Percentiles rank a stretch among this genome's conserved stretches.
Conservation (phyloP, 192 early-diverging fungal genomes). For the Umbelopsis sp. region DNA sequence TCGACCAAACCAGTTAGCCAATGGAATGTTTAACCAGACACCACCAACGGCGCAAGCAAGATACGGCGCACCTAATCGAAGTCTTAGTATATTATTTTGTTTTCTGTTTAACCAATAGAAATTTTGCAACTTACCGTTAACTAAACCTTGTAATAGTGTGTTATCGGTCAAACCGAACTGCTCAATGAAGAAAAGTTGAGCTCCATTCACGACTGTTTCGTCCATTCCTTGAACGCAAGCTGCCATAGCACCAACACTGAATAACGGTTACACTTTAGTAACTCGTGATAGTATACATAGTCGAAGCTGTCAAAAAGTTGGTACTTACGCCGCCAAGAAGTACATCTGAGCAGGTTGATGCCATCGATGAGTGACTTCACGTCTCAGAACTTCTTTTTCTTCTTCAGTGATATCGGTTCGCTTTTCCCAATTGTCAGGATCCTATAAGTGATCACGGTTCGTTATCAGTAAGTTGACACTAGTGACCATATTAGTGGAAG, state of each 20-base stretch:
- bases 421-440: slow-evolving; percentile 5
- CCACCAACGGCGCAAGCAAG: slow-evolving; percentile 1
- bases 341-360: slow-evolving; percentile 18
- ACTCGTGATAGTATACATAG: neutral
- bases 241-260: slow-evolving; percentile 8
- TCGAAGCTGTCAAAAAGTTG: neutral
- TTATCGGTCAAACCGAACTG: slow-evolving; percentile 7
- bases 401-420: slow-evolving; percentile 7
- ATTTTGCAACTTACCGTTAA: neutral
- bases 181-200: slow-evolving; percentile 10
- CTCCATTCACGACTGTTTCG: slow-evolving; percentile 14
- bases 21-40: neutral
- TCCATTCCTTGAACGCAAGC: slow-evolving; percentile 17
- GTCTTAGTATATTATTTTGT: neutral
- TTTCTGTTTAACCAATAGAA: no score
- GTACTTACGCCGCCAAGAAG: slow-evolving; percentile 5
- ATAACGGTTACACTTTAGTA: neutral
- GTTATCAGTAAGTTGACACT: no score
- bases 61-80: slow-evolving; percentile 9
- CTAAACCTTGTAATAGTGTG: neutral
- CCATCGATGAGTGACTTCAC: slow-evolving; percentile 15
- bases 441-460: neutral
- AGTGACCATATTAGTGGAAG: no score
- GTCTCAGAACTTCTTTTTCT: slow-evolving; percentile 6
- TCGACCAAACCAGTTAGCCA: slow-evolving; percentile 16